Evolutionary conservation across 148 eudicot species (phyloP).

Genomic region (Vaccinium darrowii): DNA sequence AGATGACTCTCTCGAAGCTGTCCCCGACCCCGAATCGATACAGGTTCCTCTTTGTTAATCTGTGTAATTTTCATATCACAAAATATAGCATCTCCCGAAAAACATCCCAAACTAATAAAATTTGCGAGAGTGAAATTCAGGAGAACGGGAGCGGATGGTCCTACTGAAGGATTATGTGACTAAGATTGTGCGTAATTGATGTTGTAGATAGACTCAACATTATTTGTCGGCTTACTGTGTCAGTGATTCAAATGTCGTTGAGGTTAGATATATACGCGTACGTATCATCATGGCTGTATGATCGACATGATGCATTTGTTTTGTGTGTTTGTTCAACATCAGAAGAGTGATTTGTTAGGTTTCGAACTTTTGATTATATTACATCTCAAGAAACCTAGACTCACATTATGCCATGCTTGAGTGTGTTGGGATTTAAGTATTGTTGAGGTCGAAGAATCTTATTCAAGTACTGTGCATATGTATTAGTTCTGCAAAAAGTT

Average conservation of each 20-base stretch:
- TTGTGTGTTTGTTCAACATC: not conserved
- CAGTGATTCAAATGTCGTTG: not conserved
- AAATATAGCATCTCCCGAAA: too few species aligned
- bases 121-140: too few species aligned
- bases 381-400: not conserved
- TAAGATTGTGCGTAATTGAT: not conserved
- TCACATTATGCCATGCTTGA: not conserved
- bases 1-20: slow-evolving; percentile 38
- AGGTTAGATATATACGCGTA: not conserved
- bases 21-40: slow-evolving; percentile 30
- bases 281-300: not conserved
- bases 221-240: not conserved
- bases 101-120: too few species aligned
- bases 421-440: not conserved
- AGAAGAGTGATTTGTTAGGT: not conserved
- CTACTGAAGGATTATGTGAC: too few species aligned
- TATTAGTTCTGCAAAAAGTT: not conserved
- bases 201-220: not conserved
- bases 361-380: not conserved
- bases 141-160: too few species aligned
- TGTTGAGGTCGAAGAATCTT: not conserved
- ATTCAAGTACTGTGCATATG: too few species aligned
- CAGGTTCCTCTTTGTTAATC: slow-evolving; percentile 35
- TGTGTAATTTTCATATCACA: not conserved
- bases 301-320: not conserved